Conservation (phyloP, 164 flowering plant species). For the Magnolia kwangsiensis region DNA sequence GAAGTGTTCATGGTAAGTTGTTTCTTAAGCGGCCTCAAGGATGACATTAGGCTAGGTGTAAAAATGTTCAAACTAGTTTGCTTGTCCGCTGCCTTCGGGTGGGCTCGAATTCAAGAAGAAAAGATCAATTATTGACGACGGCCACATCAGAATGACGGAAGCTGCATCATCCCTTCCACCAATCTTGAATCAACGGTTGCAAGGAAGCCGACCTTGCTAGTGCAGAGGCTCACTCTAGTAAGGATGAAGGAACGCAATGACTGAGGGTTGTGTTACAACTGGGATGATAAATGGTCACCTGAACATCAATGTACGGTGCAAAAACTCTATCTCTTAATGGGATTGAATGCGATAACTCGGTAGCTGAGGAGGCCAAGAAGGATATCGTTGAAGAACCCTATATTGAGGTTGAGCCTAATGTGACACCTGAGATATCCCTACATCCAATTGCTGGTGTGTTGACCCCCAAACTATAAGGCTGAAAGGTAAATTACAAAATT, state of each 20-base stretch:
- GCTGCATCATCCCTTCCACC: neutral
- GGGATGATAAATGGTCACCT: no score
- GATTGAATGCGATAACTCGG: neutral
- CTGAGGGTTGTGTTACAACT: no score
- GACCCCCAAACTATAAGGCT: neutral
- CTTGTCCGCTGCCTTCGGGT: no score
- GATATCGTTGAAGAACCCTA: neutral
- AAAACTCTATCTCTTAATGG: neutral
- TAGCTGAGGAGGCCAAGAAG: neutral
- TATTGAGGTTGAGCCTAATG: neutral
- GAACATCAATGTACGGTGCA: neutral
- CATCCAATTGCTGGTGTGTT: neutral
- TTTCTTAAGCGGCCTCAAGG: neutral
- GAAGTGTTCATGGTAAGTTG: neutral
- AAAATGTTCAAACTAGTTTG: neutral
- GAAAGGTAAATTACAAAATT: neutral
- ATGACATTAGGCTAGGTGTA: neutral
- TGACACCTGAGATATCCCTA: neutral
- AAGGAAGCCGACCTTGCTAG: no score
- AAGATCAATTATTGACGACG: neutral
- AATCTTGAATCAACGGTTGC: neutral
- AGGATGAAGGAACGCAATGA: neutral
- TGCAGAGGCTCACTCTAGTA: neutral
- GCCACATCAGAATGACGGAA: neutral
- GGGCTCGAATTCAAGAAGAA: no score